phyloP scores from a whole-genome alignment of 2,329 filamentous ascomycete genomes.

The Cladosporium phlei region DNA sequence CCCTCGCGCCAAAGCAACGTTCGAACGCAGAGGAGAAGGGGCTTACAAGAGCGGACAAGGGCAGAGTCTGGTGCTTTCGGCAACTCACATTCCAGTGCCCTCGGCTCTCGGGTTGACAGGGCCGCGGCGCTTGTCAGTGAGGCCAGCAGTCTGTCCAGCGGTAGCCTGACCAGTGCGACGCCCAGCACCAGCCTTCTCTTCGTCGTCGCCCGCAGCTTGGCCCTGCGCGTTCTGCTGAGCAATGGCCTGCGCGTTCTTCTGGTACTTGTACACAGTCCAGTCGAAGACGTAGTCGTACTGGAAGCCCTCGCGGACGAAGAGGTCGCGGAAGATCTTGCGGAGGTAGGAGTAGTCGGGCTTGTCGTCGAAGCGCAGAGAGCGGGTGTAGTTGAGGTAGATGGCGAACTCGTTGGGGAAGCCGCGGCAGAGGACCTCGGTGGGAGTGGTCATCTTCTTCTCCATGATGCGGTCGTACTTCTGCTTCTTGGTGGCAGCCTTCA shows the following conservation, averaged over 20 bases:
- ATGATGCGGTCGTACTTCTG: conserved; percentile 99
- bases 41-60: conserved; percentile 62
- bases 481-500: conserved; percentile 99
- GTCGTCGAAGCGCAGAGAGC: conserved; percentile 97
- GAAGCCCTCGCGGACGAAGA: conserved; percentile 98
- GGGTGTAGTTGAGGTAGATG: conserved; percentile 99
- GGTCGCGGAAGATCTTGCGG: conserved; percentile 99
- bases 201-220: conserved; percentile 57
- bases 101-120: conserved; percentile 75
- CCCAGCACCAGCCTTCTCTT: conserved; percentile 67
- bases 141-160: conserved; percentile 55
- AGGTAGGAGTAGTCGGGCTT: conserved; percentile 99
- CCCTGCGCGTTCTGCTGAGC: conserved; percentile 69
- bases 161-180: conserved; percentile 61
- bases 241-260: conserved; percentile 97
- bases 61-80: conserved; percentile 43
- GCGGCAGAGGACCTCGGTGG: conserved; percentile 95
- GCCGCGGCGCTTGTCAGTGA: conserved; percentile 65
- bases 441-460: conserved; percentile 99
- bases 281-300: conserved; percentile 99
- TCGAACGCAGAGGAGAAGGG: conserved; percentile 77
- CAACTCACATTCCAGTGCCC: conserved; percentile 95
- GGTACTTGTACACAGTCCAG: conserved; percentile 99
- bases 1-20: conserved; percentile 68
- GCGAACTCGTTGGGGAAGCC: conserved; percentile 99